Percentiles rank a stretch among this genome's conserved stretches.
Conservation (phyloP, 176 grass and related monocot genomes). For the Chrysopogon serrulatus region DNA sequence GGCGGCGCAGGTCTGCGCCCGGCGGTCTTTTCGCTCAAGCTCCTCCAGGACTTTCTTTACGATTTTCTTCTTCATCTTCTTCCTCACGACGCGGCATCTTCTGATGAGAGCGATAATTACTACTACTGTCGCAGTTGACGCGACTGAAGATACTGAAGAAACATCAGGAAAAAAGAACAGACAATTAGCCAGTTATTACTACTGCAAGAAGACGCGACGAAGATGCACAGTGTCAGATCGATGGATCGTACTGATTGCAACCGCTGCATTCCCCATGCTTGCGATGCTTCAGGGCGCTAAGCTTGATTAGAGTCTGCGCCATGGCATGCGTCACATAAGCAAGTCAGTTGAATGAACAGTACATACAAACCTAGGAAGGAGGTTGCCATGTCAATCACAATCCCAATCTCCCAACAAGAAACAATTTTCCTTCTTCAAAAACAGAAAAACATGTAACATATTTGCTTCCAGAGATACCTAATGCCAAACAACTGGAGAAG, state of each 20-base stretch:
- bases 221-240: not conserved
- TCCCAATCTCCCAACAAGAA: not conserved
- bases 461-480: no score
- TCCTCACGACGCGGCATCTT: not conserved
- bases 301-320: not conserved
- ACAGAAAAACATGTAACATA: no score
- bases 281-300: not conserved
- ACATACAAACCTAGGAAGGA: not conserved
- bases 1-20: not conserved
- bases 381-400: no score
- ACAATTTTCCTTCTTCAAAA: no score
- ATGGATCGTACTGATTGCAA: conserved; percentile 2
- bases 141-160: conserved; percentile 18
- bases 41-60: not conserved
- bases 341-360: not conserved
- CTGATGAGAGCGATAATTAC: conserved; percentile 3
- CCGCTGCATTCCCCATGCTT: conserved; percentile 9
- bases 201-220: not conserved
- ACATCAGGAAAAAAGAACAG: not conserved
- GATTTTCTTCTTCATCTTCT: conserved; percentile 26
- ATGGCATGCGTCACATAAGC: conserved; percentile 9
- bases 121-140: not conserved
- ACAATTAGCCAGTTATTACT: not conserved
- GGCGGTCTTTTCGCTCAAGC: not conserved
- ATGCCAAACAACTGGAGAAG: no score